Base-by-base conservation (phyloP, 2,329 filamentous ascomycete genomes). In the Ploettnerulaceae sp. region DNA sequence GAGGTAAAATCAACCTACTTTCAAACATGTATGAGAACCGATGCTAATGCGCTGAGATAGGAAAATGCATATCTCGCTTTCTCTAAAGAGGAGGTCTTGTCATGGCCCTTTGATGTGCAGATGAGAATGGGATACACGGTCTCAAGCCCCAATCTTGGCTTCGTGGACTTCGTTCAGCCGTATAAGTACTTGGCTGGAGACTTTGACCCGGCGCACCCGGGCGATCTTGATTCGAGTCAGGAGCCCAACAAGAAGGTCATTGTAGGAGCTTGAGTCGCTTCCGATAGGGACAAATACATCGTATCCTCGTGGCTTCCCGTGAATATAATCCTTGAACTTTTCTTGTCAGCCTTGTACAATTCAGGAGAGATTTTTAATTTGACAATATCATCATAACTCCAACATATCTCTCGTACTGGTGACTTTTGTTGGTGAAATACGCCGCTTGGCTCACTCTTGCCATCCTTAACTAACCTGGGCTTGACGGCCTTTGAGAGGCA, bases 131-230 rank as follows among this genome's bases (percentile, higher is more conserved):
- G 56, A n/a, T 59, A 49, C 25, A 51, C 40, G 7, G 29, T 56
- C 6, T 59, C 56, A 5, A 57, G 53, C 50, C 56, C 56, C 2
- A 59, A 96, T 63, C 66, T 97, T 11, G 81, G 95, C 11, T 96
- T 93, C 63, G 79, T 94, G 47, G 89, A 94, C 62, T 96, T 95
- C 63, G 81, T 96, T 25, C 77, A 90, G 66, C 81, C 81, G 7
- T 93, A 57, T 29, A 46, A 49, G 49, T 68, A 35, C 32, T 18
- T 51, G 17, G 38, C 45, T 29, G 51, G 51, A 24, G 48, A 53
- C 9, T 53, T 46, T 31, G 51, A 53, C 32, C 51, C 51, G 0
- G 40, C 48, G 6, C 36, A 48, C 7, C 48, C 48, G 7, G 48
- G 45, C 1, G 51, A 53, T 41, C 26, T 53, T 22, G 51, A 53